Conservation (phyloP, 1,284 basidiomycete species). For the Lignosus rhinocerotis region DNA sequence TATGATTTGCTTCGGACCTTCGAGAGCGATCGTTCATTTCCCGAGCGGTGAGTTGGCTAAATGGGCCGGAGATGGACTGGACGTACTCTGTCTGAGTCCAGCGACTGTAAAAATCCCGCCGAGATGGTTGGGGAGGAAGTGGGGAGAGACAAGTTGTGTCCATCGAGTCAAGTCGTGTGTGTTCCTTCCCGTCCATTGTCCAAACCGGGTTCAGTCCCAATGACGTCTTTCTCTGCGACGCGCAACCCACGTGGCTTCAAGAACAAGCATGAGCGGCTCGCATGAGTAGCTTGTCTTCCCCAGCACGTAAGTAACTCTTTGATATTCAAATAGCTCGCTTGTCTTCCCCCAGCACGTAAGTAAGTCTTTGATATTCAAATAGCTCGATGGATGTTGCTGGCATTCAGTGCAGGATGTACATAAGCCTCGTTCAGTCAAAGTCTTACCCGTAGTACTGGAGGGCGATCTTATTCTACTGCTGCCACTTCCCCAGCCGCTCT, state of each 20-base stretch:
- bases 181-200: too few species aligned
- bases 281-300: too few species aligned
- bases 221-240: not conserved
- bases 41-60: not conserved
- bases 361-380: too few species aligned
- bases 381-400: too few species aligned
- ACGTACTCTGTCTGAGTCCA: not conserved
- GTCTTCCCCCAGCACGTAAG: too few species aligned
- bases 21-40: not conserved
- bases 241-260: not conserved
- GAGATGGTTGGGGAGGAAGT: not conserved
- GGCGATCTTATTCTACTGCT: not conserved
- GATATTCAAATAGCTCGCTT: not conserved
- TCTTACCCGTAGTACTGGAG: too few species aligned
- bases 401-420: too few species aligned
- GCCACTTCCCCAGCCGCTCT: conserved; percentile 20
- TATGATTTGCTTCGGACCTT: conserved; percentile 6
- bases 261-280: not conserved
- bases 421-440: too few species aligned
- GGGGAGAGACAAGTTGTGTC: not conserved
- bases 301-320: not conserved
- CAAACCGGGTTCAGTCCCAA: not conserved
- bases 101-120: not conserved
- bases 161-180: too few species aligned
- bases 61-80: not conserved